Conservation (phyloP, 257 asterid genomes). For the Avicennia marina region DNA sequence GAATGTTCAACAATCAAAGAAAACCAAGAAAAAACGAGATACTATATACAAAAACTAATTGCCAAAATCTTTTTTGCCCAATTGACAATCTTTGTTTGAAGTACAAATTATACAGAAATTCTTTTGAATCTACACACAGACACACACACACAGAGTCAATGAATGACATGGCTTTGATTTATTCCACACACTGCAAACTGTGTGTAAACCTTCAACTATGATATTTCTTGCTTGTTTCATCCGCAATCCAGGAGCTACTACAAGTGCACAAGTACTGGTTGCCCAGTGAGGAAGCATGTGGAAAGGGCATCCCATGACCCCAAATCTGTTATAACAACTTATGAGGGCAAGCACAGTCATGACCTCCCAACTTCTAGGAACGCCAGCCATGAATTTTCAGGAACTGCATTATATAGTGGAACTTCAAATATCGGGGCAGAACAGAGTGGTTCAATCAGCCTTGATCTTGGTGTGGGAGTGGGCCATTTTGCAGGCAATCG, state of each 20-base stretch:
- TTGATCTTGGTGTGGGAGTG: constrained; percentile 87
- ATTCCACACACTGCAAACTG: not conserved
- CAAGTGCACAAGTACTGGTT: constrained; percentile 84
- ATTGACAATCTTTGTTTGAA: too few species aligned
- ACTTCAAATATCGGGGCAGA: constrained; percentile 41
- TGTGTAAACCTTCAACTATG: not conserved
- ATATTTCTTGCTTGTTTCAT: not conserved
- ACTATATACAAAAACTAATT: too few species aligned
- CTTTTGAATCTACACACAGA: too few species aligned
- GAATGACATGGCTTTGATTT: not conserved
- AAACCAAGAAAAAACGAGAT: too few species aligned
- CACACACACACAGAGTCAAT: too few species aligned
- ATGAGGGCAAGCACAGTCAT: constrained; percentile 95
- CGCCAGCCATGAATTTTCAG: constrained; percentile 62
- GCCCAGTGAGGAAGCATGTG: constrained; percentile 93
- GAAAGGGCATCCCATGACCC: constrained; percentile 97
- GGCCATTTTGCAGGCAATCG: constrained; percentile 31
- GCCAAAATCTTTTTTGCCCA: too few species aligned
- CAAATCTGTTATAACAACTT: constrained; percentile 90
- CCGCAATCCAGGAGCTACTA: constrained; percentile 78
- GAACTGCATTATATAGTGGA: constrained; percentile 32
- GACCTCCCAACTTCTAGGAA: constrained; percentile 71
- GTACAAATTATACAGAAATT: too few species aligned
- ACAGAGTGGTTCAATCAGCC: constrained; percentile 48
- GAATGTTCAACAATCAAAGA: too few species aligned